A percentile compares a stretch with the other conserved stretches of the same genome.
phyloP scores from a whole-genome alignment of 768 basidiomycete species.

The Panellus pusillus region DNA sequence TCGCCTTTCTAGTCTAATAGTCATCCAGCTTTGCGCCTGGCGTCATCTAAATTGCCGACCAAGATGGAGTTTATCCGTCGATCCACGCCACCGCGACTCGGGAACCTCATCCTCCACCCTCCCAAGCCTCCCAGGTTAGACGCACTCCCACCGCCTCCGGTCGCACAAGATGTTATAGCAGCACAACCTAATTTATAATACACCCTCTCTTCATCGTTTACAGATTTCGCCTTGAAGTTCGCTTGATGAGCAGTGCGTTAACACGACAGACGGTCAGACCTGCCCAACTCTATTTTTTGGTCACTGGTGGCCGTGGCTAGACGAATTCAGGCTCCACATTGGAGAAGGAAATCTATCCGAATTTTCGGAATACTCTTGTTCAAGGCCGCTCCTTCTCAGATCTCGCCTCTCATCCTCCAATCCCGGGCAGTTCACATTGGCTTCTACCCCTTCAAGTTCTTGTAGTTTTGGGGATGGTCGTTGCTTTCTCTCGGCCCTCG shows the following conservation, averaged over 20 bases:
- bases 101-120: constrained; percentile 59
- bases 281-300: no score
- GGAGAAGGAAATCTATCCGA: no score
- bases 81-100: constrained; percentile 69
- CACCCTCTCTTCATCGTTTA: not conserved
- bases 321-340: no score
- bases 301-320: no score
- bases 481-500: no score
- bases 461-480: no score
- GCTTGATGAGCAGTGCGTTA: not conserved
- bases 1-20: not conserved
- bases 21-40: constrained; percentile 77
- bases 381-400: no score
- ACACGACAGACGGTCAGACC: no score
- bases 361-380: no score
- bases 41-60: constrained; percentile 85
- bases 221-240: not conserved
- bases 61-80: constrained; percentile 83
- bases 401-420: no score
- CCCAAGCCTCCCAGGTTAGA: constrained; percentile 30
- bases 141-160: not conserved
- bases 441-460: no score
- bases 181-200: constrained; percentile 12
- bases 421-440: no score
- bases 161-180: not conserved